Evolutionary conservation across 257 asterid species (phyloP).

Genomic region (Eustoma russellianum): DNA sequence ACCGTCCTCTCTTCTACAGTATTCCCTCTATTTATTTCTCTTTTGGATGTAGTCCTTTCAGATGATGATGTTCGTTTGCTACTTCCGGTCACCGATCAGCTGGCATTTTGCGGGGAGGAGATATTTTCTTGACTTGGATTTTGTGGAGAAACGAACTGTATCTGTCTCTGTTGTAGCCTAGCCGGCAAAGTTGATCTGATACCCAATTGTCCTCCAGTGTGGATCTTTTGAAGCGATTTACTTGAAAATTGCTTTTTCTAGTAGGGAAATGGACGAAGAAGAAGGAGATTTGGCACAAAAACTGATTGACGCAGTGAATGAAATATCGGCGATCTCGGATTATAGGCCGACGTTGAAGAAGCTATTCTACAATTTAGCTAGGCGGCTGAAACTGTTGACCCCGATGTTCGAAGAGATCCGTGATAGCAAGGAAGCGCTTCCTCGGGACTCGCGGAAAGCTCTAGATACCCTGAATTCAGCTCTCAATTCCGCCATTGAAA

Average conservation of each 20-base stretch:
- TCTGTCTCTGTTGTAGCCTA: too few relatives aligned
- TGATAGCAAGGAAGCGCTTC: constrained; percentile 53
- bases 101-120: not conserved
- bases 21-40: not conserved
- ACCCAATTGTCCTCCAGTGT: too few relatives aligned
- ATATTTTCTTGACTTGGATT: not conserved
- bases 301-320: constrained; percentile 48
- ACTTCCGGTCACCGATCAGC: constrained; percentile 9
- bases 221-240: not conserved
- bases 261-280: constrained; percentile 54
- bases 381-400: constrained; percentile 83
- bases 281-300: constrained; percentile 43
- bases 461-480: constrained; percentile 61
- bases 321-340: constrained; percentile 66
- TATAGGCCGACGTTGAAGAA: constrained; percentile 65
- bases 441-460: constrained; percentile 38
- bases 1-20: not conserved
- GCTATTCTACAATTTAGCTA: constrained; percentile 76
- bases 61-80: constrained; percentile 4
- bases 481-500: constrained; percentile 20
- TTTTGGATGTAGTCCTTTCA: constrained; percentile 9
- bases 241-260: not conserved
- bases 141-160: not conserved
- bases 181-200: too few relatives aligned
- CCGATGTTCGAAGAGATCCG: constrained; percentile 98